A percentile compares a stretch with the other conserved stretches of the same genome.
These are phyloP conservation scores for Entomophthora muscae DNA, from an alignment of 371 early-diverging fungal species.

Conservation along the genomic window DNA sequence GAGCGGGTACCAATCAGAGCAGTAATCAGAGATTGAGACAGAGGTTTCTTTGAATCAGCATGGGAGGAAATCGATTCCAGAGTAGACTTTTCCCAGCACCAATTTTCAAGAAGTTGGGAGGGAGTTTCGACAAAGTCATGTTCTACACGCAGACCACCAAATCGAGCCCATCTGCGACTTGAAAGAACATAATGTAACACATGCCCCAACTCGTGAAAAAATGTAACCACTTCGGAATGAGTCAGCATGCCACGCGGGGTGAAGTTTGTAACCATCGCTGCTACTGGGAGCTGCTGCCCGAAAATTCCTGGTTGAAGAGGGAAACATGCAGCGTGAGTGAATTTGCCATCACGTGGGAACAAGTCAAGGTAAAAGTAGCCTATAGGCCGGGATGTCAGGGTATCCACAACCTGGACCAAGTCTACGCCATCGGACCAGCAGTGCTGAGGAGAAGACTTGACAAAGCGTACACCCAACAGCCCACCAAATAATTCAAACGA, in stretches of 20 bases:
- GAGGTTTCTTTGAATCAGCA: conserved; percentile 41
- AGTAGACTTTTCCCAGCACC: conserved; percentile 67
- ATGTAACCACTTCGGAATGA: conserved; percentile 53
- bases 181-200: conserved; percentile 66
- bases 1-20: conserved; percentile 23
- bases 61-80: conserved; percentile 54
- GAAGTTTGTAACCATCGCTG: conserved; percentile 71
- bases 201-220: conserved; percentile 43
- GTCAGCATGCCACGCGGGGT: conserved; percentile 58
- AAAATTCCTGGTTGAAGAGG: conserved; percentile 35
- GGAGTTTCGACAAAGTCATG: conserved; percentile 82
- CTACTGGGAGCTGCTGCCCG: conserved; percentile 17
- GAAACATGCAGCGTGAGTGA: conserved; percentile 59
- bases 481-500: conserved; percentile 18
- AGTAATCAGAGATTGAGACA: conserved; percentile 51
- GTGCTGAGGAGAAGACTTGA: too few species aligned
- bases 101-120: conserved; percentile 68
- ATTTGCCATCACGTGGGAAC: conserved; percentile 58
- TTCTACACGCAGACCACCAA: conserved; percentile 61
- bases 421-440: background rate
- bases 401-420: background rate
- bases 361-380: conserved; percentile 69
- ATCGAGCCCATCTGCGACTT: conserved; percentile 39
- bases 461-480: too few species aligned
- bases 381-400: background rate